Percentiles rank a stretch among this genome's conserved stretches.
Conservation (phyloP, 768 basidiomycete species). For the Mycena sanguinolenta region DNA sequence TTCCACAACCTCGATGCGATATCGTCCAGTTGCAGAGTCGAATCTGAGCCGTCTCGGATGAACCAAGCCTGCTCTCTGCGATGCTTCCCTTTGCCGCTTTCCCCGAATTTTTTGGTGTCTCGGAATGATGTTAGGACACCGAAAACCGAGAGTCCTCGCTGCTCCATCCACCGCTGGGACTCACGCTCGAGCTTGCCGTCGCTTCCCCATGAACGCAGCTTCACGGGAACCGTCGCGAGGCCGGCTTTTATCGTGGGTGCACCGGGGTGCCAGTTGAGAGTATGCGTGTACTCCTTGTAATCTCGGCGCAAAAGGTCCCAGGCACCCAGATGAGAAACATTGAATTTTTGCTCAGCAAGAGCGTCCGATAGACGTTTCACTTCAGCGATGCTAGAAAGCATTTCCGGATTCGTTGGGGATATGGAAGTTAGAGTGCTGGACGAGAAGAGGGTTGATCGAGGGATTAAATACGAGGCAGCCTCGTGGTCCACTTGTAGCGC, state of each 20-base stretch:
- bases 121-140: conserved; percentile 87
- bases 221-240: conserved; percentile 85
- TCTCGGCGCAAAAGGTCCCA: conserved; percentile 92
- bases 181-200: conserved; percentile 58
- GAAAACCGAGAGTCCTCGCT: conserved; percentile 73
- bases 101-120: conserved; percentile 53
- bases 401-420: conserved; percentile 23
- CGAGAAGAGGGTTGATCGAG: conserved; percentile 62
- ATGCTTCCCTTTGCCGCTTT: conserved; percentile 63
- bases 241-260: conserved; percentile 70
- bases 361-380: conserved; percentile 63
- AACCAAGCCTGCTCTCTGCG: conserved; percentile 79
- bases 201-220: conserved; percentile 68
- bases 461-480: conserved; percentile 75
- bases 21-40: conserved; percentile 48
- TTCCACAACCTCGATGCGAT: conserved; percentile 66
- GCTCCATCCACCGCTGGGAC: conserved; percentile 70
- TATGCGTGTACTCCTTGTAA: conserved; percentile 87
- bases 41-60: conserved; percentile 56
- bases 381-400: conserved; percentile 47
- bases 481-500: conserved; percentile 73
- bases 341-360: conserved; percentile 71
- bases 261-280: conserved; percentile 57
- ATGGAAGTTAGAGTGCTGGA: conserved; percentile 29
- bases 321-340: conserved; percentile 75